Percentiles rank a stretch among this genome's conserved stretches.
These are phyloP conservation scores for Phlegmacium glaucopus DNA, from an alignment of 768 basidiomycete genomes.

Conservation along the genomic window DNA sequence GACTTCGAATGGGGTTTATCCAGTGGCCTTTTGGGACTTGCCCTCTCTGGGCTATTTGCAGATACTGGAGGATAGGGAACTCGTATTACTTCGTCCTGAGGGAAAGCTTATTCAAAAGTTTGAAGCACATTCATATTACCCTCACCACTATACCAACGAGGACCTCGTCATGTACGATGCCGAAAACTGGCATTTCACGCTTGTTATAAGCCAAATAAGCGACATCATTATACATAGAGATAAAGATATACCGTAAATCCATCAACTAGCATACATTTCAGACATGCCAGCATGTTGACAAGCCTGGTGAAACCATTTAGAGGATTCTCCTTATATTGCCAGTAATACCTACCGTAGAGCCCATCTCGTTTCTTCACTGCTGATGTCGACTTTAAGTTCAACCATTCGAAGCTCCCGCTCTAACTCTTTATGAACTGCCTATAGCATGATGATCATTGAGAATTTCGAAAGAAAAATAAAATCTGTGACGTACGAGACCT, in stretches of 20 bases:
- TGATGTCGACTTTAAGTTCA: slow-evolving; percentile 47
- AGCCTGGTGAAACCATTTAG: slow-evolving; percentile 41
- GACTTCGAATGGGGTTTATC: neutral
- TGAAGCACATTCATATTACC: neutral
- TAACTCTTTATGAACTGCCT: slow-evolving; percentile 75
- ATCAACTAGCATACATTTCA: slow-evolving; percentile 46
- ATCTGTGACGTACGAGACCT: slow-evolving; percentile 42
- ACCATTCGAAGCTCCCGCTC: slow-evolving; percentile 69
- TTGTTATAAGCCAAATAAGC: no score
- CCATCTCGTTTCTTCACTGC: slow-evolving; percentile 71
- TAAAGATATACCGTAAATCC: slow-evolving; percentile 46
- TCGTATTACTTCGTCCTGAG: slow-evolving; percentile 51
- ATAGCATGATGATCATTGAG: slow-evolving; percentile 1
- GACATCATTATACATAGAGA: neutral
- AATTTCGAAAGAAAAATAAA: neutral
- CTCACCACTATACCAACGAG: slow-evolving; percentile 75
- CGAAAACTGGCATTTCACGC: slow-evolving; percentile 87
- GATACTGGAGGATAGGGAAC: neutral
- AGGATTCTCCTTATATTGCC: neutral
- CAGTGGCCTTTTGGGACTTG: slow-evolving; percentile 9
- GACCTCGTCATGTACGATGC: slow-evolving; percentile 59
- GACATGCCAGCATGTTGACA: slow-evolving; percentile 64
- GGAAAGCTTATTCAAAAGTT: neutral
- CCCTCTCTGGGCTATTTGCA: neutral
- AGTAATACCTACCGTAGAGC: slow-evolving; percentile 56